Conservation (phyloP, 176 grass and related monocot species). For the Alloteropsis semialata region DNA sequence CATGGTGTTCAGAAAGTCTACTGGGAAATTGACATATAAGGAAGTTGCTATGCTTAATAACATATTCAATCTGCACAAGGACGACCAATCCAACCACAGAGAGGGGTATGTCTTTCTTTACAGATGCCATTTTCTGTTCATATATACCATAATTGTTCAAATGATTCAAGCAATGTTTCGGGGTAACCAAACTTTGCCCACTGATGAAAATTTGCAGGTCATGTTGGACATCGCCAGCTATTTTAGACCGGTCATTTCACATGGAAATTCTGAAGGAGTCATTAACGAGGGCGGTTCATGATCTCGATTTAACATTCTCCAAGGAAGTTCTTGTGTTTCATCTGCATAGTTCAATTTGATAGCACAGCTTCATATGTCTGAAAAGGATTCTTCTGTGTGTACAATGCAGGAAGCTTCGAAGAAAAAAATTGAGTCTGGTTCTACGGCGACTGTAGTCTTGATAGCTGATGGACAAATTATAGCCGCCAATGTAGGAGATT, state of each 20-base stretch:
- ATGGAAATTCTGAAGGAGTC: conserved; percentile 92
- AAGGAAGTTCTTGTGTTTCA: conserved; percentile 57
- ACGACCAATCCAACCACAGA: conserved; percentile 11
- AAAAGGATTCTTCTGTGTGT: conserved; percentile 22
- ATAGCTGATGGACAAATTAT: conserved; percentile 79
- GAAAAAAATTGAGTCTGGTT: conserved; percentile 68
- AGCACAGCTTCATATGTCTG: neutral
- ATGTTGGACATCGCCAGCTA: conserved; percentile 45
- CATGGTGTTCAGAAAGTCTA: conserved; percentile 62
- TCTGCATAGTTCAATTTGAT: conserved; percentile 8
- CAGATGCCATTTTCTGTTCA: neutral
- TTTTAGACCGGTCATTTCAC: conserved; percentile 69
- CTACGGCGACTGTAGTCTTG: conserved; percentile 76
- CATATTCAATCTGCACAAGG: conserved; percentile 39
- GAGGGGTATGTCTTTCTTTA: conserved; percentile 34
- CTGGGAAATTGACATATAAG: conserved; percentile 53
- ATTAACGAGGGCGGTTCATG: conserved; percentile 72
- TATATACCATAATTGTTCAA: neutral
- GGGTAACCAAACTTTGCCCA: neutral
- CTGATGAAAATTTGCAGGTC: conserved; percentile 48
- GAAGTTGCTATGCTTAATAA: conserved; percentile 49
- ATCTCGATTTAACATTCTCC: conserved; percentile 95
- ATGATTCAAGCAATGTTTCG: conserved; percentile 5
- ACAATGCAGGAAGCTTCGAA: conserved; percentile 77
- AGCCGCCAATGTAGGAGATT: conserved; percentile 81